phyloP scores from a whole-genome alignment of 305 asterid species.

The Solanum hybrid region DNA sequence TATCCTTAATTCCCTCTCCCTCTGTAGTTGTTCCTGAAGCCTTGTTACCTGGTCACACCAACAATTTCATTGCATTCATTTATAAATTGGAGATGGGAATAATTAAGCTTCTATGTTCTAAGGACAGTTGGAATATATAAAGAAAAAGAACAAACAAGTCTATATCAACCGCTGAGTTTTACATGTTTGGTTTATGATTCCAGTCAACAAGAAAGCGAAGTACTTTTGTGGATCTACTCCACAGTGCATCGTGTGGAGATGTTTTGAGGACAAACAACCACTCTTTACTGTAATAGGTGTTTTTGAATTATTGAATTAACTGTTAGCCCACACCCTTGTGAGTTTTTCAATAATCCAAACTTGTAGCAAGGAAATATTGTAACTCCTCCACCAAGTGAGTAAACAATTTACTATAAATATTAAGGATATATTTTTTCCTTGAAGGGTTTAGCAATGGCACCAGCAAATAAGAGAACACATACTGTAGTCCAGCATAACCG shows the following conservation, averaged over 20 bases:
- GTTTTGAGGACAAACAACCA: not conserved
- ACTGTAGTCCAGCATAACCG: not conserved
- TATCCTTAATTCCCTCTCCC: constrained; percentile 60
- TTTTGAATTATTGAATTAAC: not conserved
- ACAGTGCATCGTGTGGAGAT: not conserved
- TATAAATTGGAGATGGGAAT: not conserved
- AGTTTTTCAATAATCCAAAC: not conserved
- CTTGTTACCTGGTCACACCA: constrained; percentile 54
- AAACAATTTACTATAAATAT: not conserved
- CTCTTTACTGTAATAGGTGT: not conserved
- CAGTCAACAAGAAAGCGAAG: not conserved
- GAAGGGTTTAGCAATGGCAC: not conserved
- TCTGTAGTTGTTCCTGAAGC: constrained; percentile 62
- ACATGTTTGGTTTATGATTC: not conserved
- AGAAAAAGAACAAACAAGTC: not conserved
- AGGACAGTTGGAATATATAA: not conserved
- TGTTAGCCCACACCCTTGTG: not conserved
- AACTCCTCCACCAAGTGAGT: not conserved
- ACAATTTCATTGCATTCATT: not conserved
- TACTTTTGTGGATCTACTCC: not conserved
- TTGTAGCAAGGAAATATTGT: not conserved
- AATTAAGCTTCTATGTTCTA: not conserved
- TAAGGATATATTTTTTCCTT: not conserved
- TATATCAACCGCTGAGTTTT: not conserved
- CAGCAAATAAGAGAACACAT: not conserved